These are phyloP conservation scores for Diaporthe caulivora DNA, from an alignment of 2,329 filamentous ascomycete species.

Conservation along the genomic window DNA sequence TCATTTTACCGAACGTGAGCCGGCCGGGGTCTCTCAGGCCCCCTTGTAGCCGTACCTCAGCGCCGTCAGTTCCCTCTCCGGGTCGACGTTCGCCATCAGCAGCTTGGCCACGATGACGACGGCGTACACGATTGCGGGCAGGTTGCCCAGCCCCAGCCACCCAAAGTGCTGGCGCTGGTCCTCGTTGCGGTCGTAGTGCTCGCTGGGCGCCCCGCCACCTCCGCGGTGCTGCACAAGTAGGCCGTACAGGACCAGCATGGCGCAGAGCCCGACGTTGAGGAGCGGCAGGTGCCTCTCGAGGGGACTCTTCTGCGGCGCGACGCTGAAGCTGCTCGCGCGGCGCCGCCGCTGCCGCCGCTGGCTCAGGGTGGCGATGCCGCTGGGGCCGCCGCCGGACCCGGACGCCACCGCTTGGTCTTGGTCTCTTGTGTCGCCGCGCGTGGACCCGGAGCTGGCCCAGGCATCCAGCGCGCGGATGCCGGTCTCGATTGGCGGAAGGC, in stretches of 20 bases:
- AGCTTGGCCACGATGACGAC: constrained; percentile 73
- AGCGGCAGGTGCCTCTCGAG: constrained; percentile 70
- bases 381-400: neutral
- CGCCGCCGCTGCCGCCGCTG: constrained; percentile 25
- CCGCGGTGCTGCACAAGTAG: constrained; percentile 49
- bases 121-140: constrained; percentile 70
- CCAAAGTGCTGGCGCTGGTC: constrained; percentile 25
- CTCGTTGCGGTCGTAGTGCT: neutral
- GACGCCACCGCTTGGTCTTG: neutral
- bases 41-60: constrained; percentile 78
- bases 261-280: constrained; percentile 70
- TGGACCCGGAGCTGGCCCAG: constrained; percentile 50
- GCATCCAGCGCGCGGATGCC: constrained; percentile 64
- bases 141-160: constrained; percentile 53
- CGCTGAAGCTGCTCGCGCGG: constrained; percentile 42
- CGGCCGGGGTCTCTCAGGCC: constrained; percentile 56
- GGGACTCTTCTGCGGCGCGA: constrained; percentile 52
- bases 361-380: constrained; percentile 35
- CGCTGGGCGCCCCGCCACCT: constrained; percentile 40
- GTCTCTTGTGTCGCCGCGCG: constrained; percentile 31
- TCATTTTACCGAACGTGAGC: neutral
- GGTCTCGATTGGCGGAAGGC: constrained; percentile 66
- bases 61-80: constrained; percentile 71
- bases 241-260: constrained; percentile 62
- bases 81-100: constrained; percentile 77